A percentile compares a stretch with the other conserved stretches of the same genome.
Evolutionary conservation across 169 alveolate species (phyloP).

Genomic region (Eimeria tenella): DNA sequence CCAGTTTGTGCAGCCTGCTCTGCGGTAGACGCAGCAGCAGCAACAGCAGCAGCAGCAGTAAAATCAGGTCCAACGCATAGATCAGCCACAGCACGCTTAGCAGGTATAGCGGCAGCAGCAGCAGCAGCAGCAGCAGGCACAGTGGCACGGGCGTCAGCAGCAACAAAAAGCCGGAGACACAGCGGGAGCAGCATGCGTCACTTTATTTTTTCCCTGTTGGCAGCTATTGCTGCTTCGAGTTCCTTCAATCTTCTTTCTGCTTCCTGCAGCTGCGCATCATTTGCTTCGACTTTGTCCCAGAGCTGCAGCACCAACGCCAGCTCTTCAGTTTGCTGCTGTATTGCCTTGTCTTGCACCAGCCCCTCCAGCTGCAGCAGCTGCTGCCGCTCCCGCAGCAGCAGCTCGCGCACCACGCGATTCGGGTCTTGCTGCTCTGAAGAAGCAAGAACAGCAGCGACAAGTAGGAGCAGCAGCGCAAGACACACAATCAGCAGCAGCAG

Average conservation of each 20-base stretch:
- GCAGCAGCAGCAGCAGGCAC: background rate
- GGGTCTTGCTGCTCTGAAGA: background rate
- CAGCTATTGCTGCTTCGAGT: background rate
- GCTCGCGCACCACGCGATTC: constrained; percentile 20
- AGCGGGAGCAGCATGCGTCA: background rate
- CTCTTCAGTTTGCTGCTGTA: background rate
- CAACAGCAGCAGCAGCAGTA: background rate
- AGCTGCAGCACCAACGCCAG: constrained; percentile 26
- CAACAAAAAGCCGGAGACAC: background rate
- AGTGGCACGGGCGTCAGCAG: background rate
- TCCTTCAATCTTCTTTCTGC: constrained; percentile 14
- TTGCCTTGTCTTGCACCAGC: background rate
- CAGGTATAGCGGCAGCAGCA: background rate
- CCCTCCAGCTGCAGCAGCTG: constrained; percentile 13
- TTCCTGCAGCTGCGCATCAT: constrained; percentile 1
- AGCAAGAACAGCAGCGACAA: background rate
- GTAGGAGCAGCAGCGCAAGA: background rate
- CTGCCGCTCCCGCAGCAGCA: constrained; percentile 45
- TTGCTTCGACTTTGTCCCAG: constrained; percentile 20
- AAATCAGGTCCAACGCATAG: background rate
- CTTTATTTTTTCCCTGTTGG: background rate
- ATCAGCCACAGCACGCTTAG: background rate
- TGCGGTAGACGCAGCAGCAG: background rate
- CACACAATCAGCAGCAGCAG: background rate
- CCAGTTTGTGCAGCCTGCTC: background rate